Percentiles rank a stretch among this genome's conserved stretches.
Evolutionary conservation across 257 asterid species (phyloP).

Genomic region (Buddleja alternifolia): DNA sequence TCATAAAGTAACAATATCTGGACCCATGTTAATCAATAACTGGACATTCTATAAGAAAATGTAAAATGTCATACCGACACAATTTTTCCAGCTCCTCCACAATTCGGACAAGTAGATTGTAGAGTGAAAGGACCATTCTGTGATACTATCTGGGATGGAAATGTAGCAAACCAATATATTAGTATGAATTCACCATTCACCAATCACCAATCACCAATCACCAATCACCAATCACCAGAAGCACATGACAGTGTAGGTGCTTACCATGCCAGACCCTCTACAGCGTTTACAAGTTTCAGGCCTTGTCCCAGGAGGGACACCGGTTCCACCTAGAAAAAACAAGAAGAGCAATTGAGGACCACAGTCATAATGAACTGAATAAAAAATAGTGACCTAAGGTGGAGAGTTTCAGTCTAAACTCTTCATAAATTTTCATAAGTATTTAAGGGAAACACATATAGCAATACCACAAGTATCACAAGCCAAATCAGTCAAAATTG

Average conservation of each 20-base stretch:
- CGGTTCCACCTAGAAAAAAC: slow-evolving; percentile 74
- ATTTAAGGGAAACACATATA: slow-evolving; percentile 23
- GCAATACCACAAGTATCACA: slow-evolving; percentile 76
- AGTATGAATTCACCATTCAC: slow-evolving; percentile 12
- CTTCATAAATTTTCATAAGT: slow-evolving; percentile 6
- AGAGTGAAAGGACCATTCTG: slow-evolving; percentile 65
- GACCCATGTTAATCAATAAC: background rate
- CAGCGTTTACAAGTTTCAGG: slow-evolving; percentile 93
- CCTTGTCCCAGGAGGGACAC: slow-evolving; percentile 90
- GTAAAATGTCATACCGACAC: slow-evolving; percentile 61
- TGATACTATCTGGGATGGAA: slow-evolving; percentile 46
- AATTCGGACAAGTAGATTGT: slow-evolving; percentile 59
- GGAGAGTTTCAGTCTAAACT: slow-evolving; percentile 14
- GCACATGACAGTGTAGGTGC: slow-evolving; percentile 36
- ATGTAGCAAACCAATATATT: slow-evolving; percentile 25
- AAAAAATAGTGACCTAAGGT: background rate
- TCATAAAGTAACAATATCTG: slow-evolving; percentile 10
- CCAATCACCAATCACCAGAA: slow-evolving; percentile 17
- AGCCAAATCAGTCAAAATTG: slow-evolving; percentile 66
- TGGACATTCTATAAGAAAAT: slow-evolving; percentile 18
- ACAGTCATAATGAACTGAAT: background rate
- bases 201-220: too few species aligned
- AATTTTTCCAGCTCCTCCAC: slow-evolving; percentile 77
- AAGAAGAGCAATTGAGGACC: slow-evolving; percentile 11
- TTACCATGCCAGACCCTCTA: slow-evolving; percentile 81